Evolutionary conservation across 2,329 filamentous ascomycete genomes (phyloP), one percentile per base, ranked within the genome.

Genomic region (Fusarium euwallaceae): DNA sequence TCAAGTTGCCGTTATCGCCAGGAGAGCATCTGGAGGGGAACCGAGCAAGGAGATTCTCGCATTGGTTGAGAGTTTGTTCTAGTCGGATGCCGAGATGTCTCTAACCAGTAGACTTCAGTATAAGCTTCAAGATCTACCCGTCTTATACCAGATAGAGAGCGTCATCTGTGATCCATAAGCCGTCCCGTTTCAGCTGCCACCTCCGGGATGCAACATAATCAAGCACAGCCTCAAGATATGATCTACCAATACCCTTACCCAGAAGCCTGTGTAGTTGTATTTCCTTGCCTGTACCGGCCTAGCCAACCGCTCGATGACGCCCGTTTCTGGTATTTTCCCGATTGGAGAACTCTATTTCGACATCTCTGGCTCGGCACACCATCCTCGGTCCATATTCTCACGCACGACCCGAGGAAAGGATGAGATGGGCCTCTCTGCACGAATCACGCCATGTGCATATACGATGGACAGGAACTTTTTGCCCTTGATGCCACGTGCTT

Each of bases 31-130:
- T 20, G 37, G 32, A 32, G 48, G 37, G n/a, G 48, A 55, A 16
- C 48, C 56, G 14, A n/a, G 63, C 16, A 24, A 72, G 20, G 32
- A n/a, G 9, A 48, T 76, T 51, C 39, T 71, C 34, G 66, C 58
- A 64, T 69, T 72, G 48, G 66, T 71, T 16, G 59, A 64, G 20
- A 37, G 7, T 11, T 43, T 74, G 32, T 75, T 76, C 41, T 55
- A 64, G 29, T 58, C 53, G 32, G 53, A 37, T 58, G 53, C 53
- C 32, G 53, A 24, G 53, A 55, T 55, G 48, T 32, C 17, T 55
- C 27, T 55, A 2, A 55, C 48, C 24, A 14, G 27, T 53, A 53
- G 10, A 29, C 2, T 11, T 6, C 0, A 55, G 48, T 32, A 32
- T 55, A n/a, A n/a, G 27, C 48, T 32, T 55, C 48, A 55, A 55